phyloP scores from a whole-genome alignment of 2,329 filamentous ascomycete genomes.

The Chaetomium sp. region DNA sequence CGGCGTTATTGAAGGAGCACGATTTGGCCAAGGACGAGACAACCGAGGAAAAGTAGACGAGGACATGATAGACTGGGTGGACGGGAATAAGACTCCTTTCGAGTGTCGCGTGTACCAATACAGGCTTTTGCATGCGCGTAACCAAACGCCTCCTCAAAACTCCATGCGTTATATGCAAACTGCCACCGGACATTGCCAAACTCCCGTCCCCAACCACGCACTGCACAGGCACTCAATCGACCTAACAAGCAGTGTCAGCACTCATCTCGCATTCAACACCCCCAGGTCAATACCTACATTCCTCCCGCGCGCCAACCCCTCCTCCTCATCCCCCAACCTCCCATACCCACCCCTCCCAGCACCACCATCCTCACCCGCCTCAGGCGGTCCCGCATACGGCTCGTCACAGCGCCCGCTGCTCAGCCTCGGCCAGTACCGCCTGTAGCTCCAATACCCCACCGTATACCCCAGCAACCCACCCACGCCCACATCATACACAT shows the following conservation, averaged over 20 bases:
- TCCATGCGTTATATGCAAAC: neutral
- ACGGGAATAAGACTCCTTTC: constrained; percentile 24
- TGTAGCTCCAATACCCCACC: constrained; percentile 67
- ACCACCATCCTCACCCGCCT: constrained; percentile 24
- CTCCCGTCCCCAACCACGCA: neutral
- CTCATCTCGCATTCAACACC: neutral
- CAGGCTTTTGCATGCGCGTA: neutral
- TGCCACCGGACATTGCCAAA: neutral
- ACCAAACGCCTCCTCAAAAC: constrained; percentile 25
- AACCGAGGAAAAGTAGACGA: constrained; percentile 61
- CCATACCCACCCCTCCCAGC: constrained; percentile 40
- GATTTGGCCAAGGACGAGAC: constrained; percentile 87
- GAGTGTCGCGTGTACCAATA: constrained; percentile 39
- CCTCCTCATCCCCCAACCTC: constrained; percentile 58
- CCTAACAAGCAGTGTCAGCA: constrained; percentile 29
- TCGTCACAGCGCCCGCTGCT: constrained; percentile 56
- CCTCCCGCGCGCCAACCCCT: constrained; percentile 41
- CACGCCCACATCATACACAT: constrained; percentile 68
- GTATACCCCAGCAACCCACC: constrained; percentile 62
- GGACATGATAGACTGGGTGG: constrained; percentile 12
- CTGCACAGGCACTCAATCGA: neutral
- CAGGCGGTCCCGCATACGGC: constrained; percentile 54
- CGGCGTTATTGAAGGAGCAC: constrained; percentile 89
- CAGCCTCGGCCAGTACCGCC: constrained; percentile 63
- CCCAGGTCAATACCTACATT: constrained; percentile 43